Evolutionary conservation across 1,139 yeast species (phyloP).

Genomic region (Magnusiomyces ingens): DNA sequence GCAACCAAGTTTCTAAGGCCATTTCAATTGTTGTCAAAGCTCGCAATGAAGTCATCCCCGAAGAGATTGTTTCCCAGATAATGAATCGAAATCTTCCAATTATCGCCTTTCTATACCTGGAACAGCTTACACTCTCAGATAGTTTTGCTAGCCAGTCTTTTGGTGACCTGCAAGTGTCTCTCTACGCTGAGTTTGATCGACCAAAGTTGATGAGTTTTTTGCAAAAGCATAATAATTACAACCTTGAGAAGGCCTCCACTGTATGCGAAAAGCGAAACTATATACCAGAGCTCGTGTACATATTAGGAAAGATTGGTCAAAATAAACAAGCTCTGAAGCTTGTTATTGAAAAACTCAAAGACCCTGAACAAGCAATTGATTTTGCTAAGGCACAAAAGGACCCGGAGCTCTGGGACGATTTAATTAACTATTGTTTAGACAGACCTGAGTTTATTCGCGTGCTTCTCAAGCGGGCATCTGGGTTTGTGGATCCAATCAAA

Average conservation of each 20-base stretch:
- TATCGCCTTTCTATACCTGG: conserved; percentile 53
- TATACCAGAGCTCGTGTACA: conserved; percentile 67
- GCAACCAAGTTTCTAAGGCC: conserved; percentile 39
- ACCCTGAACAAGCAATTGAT: conserved; percentile 72
- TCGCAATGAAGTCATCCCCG: conserved; percentile 57
- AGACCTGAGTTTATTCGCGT: conserved; percentile 71
- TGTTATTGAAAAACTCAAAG: conserved; percentile 68
- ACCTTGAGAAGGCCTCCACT: conserved; percentile 59
- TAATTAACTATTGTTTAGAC: conserved; percentile 62
- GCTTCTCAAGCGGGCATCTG: conserved; percentile 52
- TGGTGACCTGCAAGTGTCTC: conserved; percentile 58
- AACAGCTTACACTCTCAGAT: conserved; percentile 49
- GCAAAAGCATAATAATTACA: conserved; percentile 49
- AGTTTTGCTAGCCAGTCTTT: conserved; percentile 46
- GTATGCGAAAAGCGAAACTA: conserved; percentile 51
- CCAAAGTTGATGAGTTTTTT: conserved; percentile 50
- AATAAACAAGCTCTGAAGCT: conserved; percentile 65
- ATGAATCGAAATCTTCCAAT: conserved; percentile 36
- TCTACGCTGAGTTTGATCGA: conserved; percentile 59
- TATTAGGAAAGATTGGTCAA: conserved; percentile 80
- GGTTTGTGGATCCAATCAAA: conserved; percentile 56
- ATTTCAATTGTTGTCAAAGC: conserved; percentile 55
- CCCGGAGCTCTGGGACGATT: conserved; percentile 68
- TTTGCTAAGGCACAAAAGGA: conserved; percentile 74
- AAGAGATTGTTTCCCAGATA: conserved; percentile 44